Evolutionary conservation across 352 stramenopile genomes (phyloP).

Genomic region (Thalassiosira mediterranea): DNA sequence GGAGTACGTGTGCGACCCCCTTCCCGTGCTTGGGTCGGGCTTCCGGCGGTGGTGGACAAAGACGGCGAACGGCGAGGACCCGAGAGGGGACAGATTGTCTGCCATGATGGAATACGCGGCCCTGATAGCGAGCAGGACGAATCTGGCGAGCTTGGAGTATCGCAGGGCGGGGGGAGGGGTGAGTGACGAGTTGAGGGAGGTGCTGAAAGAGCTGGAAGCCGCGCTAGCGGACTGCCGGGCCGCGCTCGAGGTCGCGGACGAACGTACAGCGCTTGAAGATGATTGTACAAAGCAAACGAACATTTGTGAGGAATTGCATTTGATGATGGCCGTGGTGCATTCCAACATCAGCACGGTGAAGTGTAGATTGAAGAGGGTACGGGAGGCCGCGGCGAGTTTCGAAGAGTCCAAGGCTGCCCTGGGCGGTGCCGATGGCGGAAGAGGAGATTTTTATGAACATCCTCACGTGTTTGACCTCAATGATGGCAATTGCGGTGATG

Average conservation of each 20-base stretch:
- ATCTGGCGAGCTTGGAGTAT: conserved; percentile 46
- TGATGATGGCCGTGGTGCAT: conserved; percentile 40
- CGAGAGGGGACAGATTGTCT: too few relatives aligned
- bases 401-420: conserved; percentile 27
- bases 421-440: not conserved
- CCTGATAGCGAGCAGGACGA: conserved; percentile 39
- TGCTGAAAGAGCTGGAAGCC: conserved; percentile 17
- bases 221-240: conserved; percentile 15
- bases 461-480: too few relatives aligned
- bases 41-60: conserved; percentile 15
- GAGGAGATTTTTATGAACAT: conserved; percentile 1
- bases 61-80: too few relatives aligned
- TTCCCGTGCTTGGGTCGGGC: conserved; percentile 33
- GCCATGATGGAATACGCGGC: conserved; percentile 28
- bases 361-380: conserved; percentile 52
- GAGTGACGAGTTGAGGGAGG: conserved; percentile 21
- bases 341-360: conserved; percentile 48
- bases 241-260: not conserved
- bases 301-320: conserved; percentile 16
- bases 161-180: conserved; percentile 29
- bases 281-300: not conserved
- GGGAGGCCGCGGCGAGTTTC: conserved; percentile 45
- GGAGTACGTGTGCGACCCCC: conserved; percentile 53
- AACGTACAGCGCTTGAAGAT: too few relatives aligned
- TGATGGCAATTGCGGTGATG: not conserved